phyloP scores from a whole-genome alignment of 306 rosid genomes.

The Prosopis cineraria region DNA sequence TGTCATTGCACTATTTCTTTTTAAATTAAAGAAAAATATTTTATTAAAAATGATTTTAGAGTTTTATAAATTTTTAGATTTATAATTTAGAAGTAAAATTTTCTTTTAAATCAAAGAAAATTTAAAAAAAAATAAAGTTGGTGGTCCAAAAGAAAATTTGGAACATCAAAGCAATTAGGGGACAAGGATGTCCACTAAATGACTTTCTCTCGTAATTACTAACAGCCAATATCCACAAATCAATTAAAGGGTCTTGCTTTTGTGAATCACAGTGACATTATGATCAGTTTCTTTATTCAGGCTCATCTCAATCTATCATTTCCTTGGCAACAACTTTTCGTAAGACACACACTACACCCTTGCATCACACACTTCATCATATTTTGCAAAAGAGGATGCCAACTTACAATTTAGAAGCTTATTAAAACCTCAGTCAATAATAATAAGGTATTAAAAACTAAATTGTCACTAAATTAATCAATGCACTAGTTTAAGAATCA shows the following conservation, averaged over 20 bases:
- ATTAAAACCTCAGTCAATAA: neutral
- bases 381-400: constrained; percentile 21
- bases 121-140: constrained; percentile 32
- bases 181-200: constrained; percentile 52
- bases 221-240: constrained; percentile 50
- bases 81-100: no score
- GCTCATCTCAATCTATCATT: constrained; percentile 30
- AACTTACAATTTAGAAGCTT: neutral
- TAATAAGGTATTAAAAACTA: no score
- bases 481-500: no score
- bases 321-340: constrained; percentile 24
- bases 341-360: constrained; percentile 10
- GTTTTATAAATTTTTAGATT: no score
- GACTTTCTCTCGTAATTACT: constrained; percentile 49
- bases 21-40: no score
- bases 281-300: constrained; percentile 35
- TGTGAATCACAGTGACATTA: constrained; percentile 35
- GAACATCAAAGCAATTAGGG: constrained; percentile 51
- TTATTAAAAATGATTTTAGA: no score
- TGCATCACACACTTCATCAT: neutral
- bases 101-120: no score
- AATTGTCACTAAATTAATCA: no score
- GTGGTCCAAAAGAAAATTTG: constrained; percentile 45
- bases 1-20: no score
- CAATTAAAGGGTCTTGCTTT: constrained; percentile 35